Conservation (phyloP, 345 rosid genomes). For the Triadica sebifera region DNA sequence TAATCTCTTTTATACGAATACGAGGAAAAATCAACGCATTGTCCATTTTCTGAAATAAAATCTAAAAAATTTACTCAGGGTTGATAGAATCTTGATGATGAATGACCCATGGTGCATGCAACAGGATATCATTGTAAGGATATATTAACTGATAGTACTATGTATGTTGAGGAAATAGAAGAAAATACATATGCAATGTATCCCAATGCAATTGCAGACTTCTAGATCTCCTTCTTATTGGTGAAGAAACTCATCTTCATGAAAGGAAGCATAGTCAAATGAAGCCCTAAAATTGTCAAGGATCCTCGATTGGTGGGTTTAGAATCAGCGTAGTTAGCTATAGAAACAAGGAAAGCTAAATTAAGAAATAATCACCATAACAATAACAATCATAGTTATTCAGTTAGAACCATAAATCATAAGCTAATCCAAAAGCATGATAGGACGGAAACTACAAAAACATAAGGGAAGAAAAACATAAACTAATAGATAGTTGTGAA, state of each 20-base stretch:
- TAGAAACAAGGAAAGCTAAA: background rate
- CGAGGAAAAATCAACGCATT: background rate
- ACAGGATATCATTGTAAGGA: background rate
- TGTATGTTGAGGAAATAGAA: slow-evolving; percentile 30
- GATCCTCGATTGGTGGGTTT: slow-evolving; percentile 78
- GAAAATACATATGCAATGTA: slow-evolving; percentile 86
- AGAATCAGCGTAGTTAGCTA: slow-evolving; percentile 53
- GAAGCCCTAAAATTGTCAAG: slow-evolving; percentile 76
- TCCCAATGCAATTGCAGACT: slow-evolving; percentile 87
- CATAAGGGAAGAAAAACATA: no score
- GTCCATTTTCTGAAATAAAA: background rate
- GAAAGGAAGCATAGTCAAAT: slow-evolving; percentile 81
- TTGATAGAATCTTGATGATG: background rate
- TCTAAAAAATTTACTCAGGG: background rate
- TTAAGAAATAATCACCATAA: slow-evolving; percentile 6
- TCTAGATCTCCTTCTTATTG: slow-evolving; percentile 90
- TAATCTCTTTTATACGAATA: background rate
- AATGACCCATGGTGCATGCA: background rate
- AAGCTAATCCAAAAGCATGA: no score
- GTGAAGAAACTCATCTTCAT: slow-evolving; percentile 91
- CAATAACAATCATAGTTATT: background rate
- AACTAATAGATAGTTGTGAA: no score
- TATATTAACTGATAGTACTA: background rate
- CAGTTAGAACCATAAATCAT: background rate
- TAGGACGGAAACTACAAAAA: no score